These are phyloP conservation scores for Herpetomonas muscarum DNA, from an alignment of 208 protist genomes.

Conservation along the genomic window DNA sequence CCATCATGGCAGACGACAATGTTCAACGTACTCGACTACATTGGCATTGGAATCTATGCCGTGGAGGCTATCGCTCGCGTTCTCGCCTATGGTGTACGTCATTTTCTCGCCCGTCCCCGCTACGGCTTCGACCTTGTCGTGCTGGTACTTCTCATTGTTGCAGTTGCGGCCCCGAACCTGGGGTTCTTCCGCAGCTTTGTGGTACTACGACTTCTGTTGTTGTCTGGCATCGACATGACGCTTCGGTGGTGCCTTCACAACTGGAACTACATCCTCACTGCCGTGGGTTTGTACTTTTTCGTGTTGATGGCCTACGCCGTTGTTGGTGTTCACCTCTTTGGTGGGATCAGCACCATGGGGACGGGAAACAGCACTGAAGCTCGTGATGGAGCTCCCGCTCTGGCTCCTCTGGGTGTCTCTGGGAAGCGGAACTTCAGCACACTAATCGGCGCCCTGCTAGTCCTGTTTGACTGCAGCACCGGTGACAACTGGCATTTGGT, in stretches of 20 bases:
- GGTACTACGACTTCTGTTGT: conserved; percentile 34
- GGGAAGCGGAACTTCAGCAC: conserved; percentile 60
- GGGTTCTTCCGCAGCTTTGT: conserved; percentile 30
- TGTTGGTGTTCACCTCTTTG: conserved; percentile 45
- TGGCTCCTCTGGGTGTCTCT: conserved; percentile 10
- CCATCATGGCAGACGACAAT: conserved; percentile 15
- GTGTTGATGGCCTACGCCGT: conserved; percentile 47
- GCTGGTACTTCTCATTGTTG: conserved; percentile 24
- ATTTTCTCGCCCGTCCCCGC: conserved; percentile 19
- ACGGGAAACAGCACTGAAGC: background rate
- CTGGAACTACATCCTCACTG: conserved; percentile 18
- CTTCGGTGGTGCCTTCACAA: conserved; percentile 19
- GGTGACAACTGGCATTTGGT: conserved; percentile 45
- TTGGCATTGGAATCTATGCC: conserved; percentile 22
- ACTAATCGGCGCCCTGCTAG: conserved; percentile 36
- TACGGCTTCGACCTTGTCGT: conserved; percentile 34
- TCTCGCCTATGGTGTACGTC: conserved; percentile 26
- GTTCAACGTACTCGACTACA: conserved; percentile 26
- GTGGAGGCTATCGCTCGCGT: conserved; percentile 32
- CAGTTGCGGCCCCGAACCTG: conserved; percentile 13
- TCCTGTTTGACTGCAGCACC: conserved; percentile 54
- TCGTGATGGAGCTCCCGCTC: background rate
- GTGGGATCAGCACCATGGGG: conserved; percentile 14
- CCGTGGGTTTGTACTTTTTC: conserved; percentile 21
- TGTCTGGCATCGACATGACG: conserved; percentile 16